Conservation (phyloP, 2,329 filamentous ascomycete species). For the Xylariaceae sp. region DNA sequence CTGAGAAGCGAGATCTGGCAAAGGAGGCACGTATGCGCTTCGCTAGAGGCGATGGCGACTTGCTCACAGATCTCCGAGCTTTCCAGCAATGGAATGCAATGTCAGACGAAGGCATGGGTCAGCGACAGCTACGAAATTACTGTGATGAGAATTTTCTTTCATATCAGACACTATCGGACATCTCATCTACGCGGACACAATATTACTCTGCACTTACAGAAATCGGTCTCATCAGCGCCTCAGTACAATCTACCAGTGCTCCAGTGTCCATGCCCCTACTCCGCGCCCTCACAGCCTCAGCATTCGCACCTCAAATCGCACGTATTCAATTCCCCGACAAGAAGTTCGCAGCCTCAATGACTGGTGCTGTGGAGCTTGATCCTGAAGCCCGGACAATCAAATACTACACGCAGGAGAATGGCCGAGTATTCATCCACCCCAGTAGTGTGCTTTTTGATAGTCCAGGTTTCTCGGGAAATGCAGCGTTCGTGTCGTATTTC, state of each 20-base stretch:
- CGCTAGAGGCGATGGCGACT: conserved; percentile 75
- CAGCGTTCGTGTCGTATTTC: conserved; percentile 84
- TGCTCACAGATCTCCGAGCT: conserved; percentile 81
- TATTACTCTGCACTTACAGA: conserved; percentile 84
- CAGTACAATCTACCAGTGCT: conserved; percentile 27
- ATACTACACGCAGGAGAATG: conserved; percentile 84
- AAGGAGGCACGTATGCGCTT: conserved; percentile 75
- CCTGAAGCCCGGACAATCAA: conserved; percentile 90
- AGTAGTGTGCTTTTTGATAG: conserved; percentile 81
- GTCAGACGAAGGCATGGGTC: conserved; percentile 54
- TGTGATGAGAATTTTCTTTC: conserved; percentile 86
- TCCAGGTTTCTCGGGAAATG: conserved; percentile 72
- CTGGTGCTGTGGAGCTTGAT: conserved; percentile 88
- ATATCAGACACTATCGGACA: conserved; percentile 80
- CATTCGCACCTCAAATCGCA: conserved; percentile 82
- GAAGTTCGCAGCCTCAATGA: conserved; percentile 85
- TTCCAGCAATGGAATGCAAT: conserved; percentile 79
- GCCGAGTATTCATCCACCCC: conserved; percentile 89
- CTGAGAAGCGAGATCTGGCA: conserved; percentile 78
- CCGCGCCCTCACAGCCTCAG: conserved; percentile 68
- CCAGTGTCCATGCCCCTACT: conserved; percentile 49
- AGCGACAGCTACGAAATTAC: conserved; percentile 67
- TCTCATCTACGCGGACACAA: conserved; percentile 80
- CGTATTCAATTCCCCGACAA: conserved; percentile 93
- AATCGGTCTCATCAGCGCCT: conserved; percentile 62